Conservation (phyloP, 257 asterid genomes). For the Paulownia fortunei region DNA sequence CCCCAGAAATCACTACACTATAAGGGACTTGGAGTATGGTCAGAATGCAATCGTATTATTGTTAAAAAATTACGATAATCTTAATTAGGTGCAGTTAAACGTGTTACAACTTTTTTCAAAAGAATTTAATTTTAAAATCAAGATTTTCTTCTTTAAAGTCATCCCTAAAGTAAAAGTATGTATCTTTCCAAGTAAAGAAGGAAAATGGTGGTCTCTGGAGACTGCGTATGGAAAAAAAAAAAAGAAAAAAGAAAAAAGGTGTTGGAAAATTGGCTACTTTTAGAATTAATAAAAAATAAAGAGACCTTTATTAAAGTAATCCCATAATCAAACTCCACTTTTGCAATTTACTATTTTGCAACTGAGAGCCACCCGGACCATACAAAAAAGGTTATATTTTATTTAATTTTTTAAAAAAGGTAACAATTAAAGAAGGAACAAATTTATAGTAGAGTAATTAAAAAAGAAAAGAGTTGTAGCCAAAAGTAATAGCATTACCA, state of each 20-base stretch:
- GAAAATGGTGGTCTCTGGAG: conserved; percentile 23
- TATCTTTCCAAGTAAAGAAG: conserved; percentile 30
- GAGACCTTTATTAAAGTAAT: conserved; percentile 44
- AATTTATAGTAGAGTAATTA: not conserved
- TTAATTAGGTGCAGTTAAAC: not conserved
- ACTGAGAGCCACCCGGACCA: conserved; percentile 1
- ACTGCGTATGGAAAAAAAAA: not conserved
- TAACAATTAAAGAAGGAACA: not conserved
- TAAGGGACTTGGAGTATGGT: no score
- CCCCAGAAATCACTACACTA: no score
- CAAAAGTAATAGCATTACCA: conserved; percentile 36
- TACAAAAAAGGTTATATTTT: no score
- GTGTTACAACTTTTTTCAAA: not conserved
- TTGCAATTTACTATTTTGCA: conserved; percentile 16
- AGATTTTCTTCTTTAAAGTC: not conserved
- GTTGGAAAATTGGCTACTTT: conserved; percentile 38
- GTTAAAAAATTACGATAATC: no score
- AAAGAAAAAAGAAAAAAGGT: conserved; percentile 1
- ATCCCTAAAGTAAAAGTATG: conserved; percentile 32
- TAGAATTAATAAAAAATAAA: conserved; percentile 34
- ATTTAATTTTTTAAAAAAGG: no score
- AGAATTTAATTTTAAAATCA: not conserved
- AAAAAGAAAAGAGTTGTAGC: conserved; percentile 29
- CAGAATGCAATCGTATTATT: no score
- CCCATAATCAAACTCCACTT: conserved; percentile 38